Evolutionary conservation across 768 basidiomycete species (phyloP), one percentile per base, ranked within the genome.

Genomic region (Boletellus ananiceps): DNA sequence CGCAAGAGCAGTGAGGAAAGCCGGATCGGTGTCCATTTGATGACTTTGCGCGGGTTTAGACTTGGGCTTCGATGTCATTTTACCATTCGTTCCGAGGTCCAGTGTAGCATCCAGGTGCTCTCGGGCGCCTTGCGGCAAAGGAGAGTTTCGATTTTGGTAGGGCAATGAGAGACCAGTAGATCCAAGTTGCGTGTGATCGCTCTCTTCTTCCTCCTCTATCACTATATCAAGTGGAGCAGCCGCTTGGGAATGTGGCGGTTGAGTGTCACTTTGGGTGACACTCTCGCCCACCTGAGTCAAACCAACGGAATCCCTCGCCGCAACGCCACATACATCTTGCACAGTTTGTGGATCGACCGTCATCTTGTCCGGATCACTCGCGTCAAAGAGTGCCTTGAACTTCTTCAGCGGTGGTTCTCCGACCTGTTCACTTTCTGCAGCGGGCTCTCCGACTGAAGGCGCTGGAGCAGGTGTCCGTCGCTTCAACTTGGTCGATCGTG

Each of bases 1-100:
- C 8, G 87, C 85, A 23, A 90, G 70, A 0, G 88, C 88, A 51
- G 81, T 83, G 25, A 89, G 69, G 61, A 89, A 88, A 0, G 74
- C 78, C 1, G 69, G 70, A 55, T 89, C 87, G n/a, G 71, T 80
- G 59, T 90, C 88, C 1, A 69, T 36, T 4, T 34, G 38, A 19
- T 53, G 49, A 19, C 36, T 41, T 16, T 50, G 46, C 6, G 25
- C 8, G 0, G 41, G 25, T 37, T 41, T 52, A 8, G 55, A 23
- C 36, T 54, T 53, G 50, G 44, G 34, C 38, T 57, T 59, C 9
- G 51, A 45, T 8, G 45, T 38, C 5, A 40, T 15, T 38, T 46
- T 48, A 18, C 42, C 34, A 35, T 4, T 39, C 23, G 13, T 21
- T 27, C 40, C 46, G n/a, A 12, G 72, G 69, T 15, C 76, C 75